Base-by-base conservation (phyloP, 2,329 filamentous ascomycete genomes). In the Knufia fluminis region DNA sequence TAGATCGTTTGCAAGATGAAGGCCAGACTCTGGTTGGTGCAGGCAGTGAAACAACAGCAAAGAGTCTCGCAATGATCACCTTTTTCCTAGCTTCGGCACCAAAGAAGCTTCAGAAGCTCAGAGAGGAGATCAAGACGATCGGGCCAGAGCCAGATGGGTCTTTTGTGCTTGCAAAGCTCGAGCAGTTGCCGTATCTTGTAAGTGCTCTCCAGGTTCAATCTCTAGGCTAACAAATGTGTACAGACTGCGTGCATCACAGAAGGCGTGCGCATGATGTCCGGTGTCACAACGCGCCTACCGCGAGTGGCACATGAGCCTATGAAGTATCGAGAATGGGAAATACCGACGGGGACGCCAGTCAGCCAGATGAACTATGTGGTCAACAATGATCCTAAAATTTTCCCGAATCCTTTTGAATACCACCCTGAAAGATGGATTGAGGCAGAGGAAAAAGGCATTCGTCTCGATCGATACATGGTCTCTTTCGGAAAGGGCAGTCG, bases 21-120 rank as follows among this genome's bases (percentile, higher is more conserved):
- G 63, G 55, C 4, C 59, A 61, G 28, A 54, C 59, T 3, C 48
- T 67, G 7, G 52, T 66, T 9, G 60, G 59, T 26, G 64, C 61
- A 10, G 66, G 66, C 1, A 62, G 60, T 1, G 61, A 61, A 20
- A 67, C 60, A 0, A 64, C 60, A n/a, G 62, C 60, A 1, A 53
- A 54, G 36, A 56, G 59, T 1, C 47, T 62, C n/a, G 50, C 48
- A 1, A 51, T 66, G 2, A 56, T 61, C 4, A 58, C 59, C 20
- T 67, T 65, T 20, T 49, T 67, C 54, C 53, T 67, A 4, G 48
- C 60, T 2, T 46, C 40, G 16, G 44, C 53, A 22, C 46, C 46
- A 16, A n/a, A 14, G 4, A 36, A 42, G 17, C 20, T 51, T 32
- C 33, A 52, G 10, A 44, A 36, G 22, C 49, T 57, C 8, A 48